These are phyloP conservation scores for Fusarium fracticaudum DNA, from an alignment of 2,329 filamentous ascomycete genomes.

Conservation along the genomic window DNA sequence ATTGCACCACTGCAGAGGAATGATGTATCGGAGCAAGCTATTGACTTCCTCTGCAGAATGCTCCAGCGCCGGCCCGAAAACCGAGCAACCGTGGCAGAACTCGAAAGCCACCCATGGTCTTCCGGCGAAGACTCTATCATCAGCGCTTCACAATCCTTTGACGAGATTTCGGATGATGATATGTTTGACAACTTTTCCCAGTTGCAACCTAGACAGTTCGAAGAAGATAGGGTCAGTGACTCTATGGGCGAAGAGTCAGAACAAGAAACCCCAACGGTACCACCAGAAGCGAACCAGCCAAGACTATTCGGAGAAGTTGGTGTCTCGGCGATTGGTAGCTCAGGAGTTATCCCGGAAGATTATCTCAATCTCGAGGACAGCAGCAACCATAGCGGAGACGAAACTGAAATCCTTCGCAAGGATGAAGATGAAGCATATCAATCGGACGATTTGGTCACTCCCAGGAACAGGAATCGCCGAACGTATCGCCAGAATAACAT, in stretches of 20 bases:
- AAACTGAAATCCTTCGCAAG: slow-evolving; percentile 56
- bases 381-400: slow-evolving; percentile 51
- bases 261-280: slow-evolving; percentile 80
- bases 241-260: slow-evolving; percentile 75
- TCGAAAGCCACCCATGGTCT: slow-evolving; percentile 82
- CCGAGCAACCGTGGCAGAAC: slow-evolving; percentile 77
- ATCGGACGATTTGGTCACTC: slow-evolving; percentile 52
- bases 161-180: slow-evolving; percentile 71
- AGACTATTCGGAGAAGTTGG: slow-evolving; percentile 66
- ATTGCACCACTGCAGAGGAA: slow-evolving; percentile 67
- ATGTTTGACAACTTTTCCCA: slow-evolving; percentile 70
- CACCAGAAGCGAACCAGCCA: slow-evolving; percentile 54
- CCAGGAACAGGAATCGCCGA: slow-evolving; percentile 40
- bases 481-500: slow-evolving; percentile 40
- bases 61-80: slow-evolving; percentile 80
- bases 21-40: slow-evolving; percentile 71
- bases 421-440: slow-evolving; percentile 55
- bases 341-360: slow-evolving; percentile 59
- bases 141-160: slow-evolving; percentile 58
- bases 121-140: slow-evolving; percentile 44
- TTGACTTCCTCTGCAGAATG: slow-evolving; percentile 82
- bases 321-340: slow-evolving; percentile 63
- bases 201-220: slow-evolving; percentile 51
- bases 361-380: slow-evolving; percentile 60
- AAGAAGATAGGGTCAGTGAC: slow-evolving; percentile 53